A percentile compares a stretch with the other conserved stretches of the same genome.
These are phyloP conservation scores for Aspergillus tanneri DNA, from an alignment of 2,329 filamentous ascomycete genomes.

Conservation along the genomic window DNA sequence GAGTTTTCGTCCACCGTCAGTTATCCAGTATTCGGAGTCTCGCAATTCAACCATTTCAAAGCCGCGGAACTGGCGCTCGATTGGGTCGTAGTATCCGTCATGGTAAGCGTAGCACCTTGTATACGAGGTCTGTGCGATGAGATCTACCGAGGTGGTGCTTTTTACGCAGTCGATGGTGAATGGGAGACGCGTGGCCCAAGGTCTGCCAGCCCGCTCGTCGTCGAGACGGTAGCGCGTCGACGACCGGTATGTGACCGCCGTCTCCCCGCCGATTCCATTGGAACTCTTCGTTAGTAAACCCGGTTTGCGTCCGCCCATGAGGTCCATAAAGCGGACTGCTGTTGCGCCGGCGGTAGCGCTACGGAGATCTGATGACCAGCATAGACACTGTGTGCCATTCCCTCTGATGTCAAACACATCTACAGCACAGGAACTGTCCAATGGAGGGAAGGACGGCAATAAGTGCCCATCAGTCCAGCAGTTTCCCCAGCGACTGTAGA, in stretches of 20 bases:
- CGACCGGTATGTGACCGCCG: background rate
- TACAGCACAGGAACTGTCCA: no score
- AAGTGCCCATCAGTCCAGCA: no score
- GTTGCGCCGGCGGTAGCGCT: no score
- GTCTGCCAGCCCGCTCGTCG: background rate
- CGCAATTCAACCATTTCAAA: conserved; percentile 5
- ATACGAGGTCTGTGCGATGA: background rate
- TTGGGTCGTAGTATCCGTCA: conserved; percentile 5
- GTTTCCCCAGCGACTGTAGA: no score
- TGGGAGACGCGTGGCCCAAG: conserved; percentile 1
- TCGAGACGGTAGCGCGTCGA: conserved; percentile 1
- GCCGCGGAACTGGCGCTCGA: conserved; percentile 4
- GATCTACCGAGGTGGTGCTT: background rate
- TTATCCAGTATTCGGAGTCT: background rate
- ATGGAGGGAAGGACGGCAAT: no score
- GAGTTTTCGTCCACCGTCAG: no score
- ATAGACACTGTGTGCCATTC: no score
- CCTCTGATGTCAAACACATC: no score
- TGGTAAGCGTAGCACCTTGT: conserved; percentile 1
- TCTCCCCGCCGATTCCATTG: background rate
- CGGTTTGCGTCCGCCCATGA: background rate
- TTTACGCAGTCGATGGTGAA: background rate
- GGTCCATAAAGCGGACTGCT: background rate
- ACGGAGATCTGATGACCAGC: no score
- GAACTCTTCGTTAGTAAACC: background rate